Conservation (phyloP, 2,329 filamentous ascomycete species). For the Rhinocladiella similis region DNA sequence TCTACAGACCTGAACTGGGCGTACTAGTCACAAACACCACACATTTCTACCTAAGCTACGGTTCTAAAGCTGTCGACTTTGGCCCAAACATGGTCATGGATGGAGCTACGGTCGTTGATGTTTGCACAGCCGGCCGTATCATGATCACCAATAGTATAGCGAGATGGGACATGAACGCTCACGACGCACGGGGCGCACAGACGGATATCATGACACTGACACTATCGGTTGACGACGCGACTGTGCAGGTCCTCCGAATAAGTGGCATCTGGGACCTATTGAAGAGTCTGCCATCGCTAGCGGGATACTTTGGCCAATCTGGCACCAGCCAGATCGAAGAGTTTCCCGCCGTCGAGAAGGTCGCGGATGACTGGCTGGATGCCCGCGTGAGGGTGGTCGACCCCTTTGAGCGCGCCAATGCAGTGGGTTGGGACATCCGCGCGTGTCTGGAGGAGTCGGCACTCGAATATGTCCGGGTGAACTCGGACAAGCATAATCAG, state of each 20-base stretch:
- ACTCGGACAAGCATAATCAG: background rate
- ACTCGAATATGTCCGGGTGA: background rate
- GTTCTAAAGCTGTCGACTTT: slow-evolving; percentile 23
- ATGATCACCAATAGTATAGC: slow-evolving; percentile 29
- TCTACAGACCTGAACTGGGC: slow-evolving; percentile 23
- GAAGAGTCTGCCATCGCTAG: slow-evolving; percentile 27
- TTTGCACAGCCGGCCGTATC: slow-evolving; percentile 24
- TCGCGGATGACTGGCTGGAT: background rate
- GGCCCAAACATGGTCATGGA: slow-evolving; percentile 14
- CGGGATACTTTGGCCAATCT: slow-evolving; percentile 2
- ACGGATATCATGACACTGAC: slow-evolving; percentile 25
- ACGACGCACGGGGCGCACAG: slow-evolving; percentile 2
- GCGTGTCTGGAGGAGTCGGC: slow-evolving; percentile 10
- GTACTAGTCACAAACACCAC: slow-evolving; percentile 16
- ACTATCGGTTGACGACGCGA: slow-evolving; percentile 25
- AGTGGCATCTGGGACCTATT: slow-evolving; percentile 14
- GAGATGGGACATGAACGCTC: slow-evolving; percentile 18
- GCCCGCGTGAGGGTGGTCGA: slow-evolving; percentile 7
- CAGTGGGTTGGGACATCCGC: slow-evolving; percentile 6
- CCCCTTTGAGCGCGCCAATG: slow-evolving; percentile 1
- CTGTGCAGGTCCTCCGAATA: slow-evolving; percentile 14
- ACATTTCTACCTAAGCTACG: slow-evolving; percentile 24
- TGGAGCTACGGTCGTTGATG: slow-evolving; percentile 6
- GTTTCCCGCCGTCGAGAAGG: background rate
- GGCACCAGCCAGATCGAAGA: background rate